Conservation (phyloP, 1,139 yeast species). For the Scheffersomyces illinoinensis region DNA sequence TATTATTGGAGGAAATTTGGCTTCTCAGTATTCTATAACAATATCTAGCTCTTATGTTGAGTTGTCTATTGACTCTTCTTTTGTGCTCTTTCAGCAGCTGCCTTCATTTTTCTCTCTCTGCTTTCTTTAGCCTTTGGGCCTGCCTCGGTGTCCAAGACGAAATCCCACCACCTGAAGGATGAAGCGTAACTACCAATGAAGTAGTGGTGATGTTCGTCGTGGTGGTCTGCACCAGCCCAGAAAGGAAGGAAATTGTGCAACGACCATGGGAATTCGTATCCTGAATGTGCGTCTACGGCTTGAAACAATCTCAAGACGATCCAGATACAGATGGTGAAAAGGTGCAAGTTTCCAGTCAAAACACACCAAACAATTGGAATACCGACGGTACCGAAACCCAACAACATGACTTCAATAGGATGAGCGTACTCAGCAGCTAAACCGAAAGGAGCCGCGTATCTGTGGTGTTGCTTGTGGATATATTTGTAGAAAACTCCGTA, state of each 20-base stretch:
- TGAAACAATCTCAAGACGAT: constrained; percentile 45
- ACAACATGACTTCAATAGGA: constrained; percentile 46
- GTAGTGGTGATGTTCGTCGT: constrained; percentile 49
- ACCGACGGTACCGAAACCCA: constrained; percentile 51
- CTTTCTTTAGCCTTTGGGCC: constrained; percentile 43
- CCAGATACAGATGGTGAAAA: constrained; percentile 47
- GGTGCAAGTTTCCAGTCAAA: constrained; percentile 39
- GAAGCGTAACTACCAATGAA: constrained; percentile 48
- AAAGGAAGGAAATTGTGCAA: constrained; percentile 46
- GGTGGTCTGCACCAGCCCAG: constrained; percentile 56
- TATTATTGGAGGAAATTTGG: background rate
- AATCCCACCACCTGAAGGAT: constrained; percentile 52
- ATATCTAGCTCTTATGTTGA: background rate
- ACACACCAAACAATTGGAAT: constrained; percentile 45
- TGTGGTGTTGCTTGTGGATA: constrained; percentile 51
- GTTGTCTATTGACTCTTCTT: constrained; percentile 10
- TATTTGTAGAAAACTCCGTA: constrained; percentile 48
- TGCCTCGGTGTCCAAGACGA: constrained; percentile 42
- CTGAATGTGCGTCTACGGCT: constrained; percentile 51
- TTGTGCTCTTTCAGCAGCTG: constrained; percentile 29
- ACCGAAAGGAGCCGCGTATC: constrained; percentile 52
- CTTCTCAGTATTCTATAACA: background rate
- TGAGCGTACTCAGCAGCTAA: constrained; percentile 52
- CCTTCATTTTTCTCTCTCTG: constrained; percentile 37
- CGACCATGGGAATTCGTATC: constrained; percentile 52